Conservation (phyloP, 306 rosid genomes). For the Cucurbita argyrosperma region DNA sequence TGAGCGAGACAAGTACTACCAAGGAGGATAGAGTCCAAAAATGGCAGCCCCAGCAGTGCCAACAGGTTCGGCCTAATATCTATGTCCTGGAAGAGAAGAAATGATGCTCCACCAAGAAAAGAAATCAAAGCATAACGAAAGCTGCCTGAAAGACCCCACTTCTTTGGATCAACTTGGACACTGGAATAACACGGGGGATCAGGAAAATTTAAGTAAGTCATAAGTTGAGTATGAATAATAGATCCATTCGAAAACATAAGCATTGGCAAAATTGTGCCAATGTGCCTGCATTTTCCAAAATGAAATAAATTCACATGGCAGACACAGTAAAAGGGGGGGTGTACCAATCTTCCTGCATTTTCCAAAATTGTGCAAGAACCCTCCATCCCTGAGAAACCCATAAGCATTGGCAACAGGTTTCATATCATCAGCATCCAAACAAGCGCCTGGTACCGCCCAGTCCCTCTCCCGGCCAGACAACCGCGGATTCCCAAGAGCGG, state of each 20-base stretch:
- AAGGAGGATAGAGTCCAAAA: constrained; percentile 59
- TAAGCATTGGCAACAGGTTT: constrained; percentile 79
- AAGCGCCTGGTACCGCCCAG: constrained; percentile 28
- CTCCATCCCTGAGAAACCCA: constrained; percentile 53
- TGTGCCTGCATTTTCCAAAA: too few relatives aligned
- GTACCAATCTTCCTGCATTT: constrained; percentile 55
- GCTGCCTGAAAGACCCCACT: constrained; percentile 83
- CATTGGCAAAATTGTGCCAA: too few relatives aligned
- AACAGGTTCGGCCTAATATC: constrained; percentile 84
- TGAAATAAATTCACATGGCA: too few relatives aligned
- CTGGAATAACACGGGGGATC: constrained; percentile 23
- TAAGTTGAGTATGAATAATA: too few relatives aligned
- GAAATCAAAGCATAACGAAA: constrained; percentile 44
- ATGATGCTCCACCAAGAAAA: constrained; percentile 65
- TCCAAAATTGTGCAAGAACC: constrained; percentile 76
- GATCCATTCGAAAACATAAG: too few relatives aligned
- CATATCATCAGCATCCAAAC: constrained; percentile 92
- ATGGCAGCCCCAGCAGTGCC: constrained; percentile 60
- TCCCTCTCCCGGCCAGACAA: constrained; percentile 5
- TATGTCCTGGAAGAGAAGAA: constrained; percentile 63
- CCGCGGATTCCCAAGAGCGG: constrained; percentile 36
- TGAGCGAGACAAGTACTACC: constrained; percentile 94
- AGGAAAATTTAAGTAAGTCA: not conserved
- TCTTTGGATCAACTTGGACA: constrained; percentile 72
- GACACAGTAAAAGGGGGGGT: too few relatives aligned